These are phyloP conservation scores for Cyberlindnera amylophila DNA, from an alignment of 805 yeast species.

Conservation along the genomic window DNA sequence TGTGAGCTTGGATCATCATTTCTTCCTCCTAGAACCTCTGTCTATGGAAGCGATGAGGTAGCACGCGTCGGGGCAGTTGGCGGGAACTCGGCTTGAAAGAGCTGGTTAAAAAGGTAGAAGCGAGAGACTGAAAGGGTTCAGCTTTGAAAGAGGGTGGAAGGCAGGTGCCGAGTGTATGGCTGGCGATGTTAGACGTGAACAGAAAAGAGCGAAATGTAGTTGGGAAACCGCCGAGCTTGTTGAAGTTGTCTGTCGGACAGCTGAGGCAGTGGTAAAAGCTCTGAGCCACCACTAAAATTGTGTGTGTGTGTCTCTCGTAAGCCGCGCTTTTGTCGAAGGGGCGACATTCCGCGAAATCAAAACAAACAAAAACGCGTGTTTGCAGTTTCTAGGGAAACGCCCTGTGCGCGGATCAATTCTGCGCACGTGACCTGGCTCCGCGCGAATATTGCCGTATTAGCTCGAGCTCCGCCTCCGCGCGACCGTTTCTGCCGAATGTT, in stretches of 20 bases:
- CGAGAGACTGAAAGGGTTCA: too few relatives aligned
- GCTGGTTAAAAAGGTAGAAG: too few relatives aligned
- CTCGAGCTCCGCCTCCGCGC: neutral
- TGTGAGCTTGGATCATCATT: constrained; percentile 4
- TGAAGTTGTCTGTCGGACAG: neutral
- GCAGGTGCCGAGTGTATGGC: too few relatives aligned
- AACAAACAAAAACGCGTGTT: constrained; percentile 5
- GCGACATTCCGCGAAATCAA: constrained; percentile 6
- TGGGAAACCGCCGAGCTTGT: neutral
- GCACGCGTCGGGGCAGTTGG: neutral
- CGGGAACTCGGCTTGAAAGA: neutral
- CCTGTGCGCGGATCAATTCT: neutral
- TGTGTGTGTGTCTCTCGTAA: neutral
- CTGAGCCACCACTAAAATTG: constrained; percentile 2
- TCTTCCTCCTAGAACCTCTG: neutral
- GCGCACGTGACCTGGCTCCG: neutral
- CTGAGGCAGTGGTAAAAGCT: too few relatives aligned
- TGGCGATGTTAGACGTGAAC: too few relatives aligned
- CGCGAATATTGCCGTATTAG: neutral
- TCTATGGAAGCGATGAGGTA: neutral
- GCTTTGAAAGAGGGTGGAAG: too few relatives aligned
- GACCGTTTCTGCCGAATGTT: neutral
- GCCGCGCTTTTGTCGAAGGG: constrained; percentile 2
- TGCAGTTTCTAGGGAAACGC: neutral
- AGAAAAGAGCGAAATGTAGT: neutral